Evolutionary conservation across 768 basidiomycete species (phyloP), one percentile per base, ranked within the genome.

Genomic region (Favolaschia claudopus): DNA sequence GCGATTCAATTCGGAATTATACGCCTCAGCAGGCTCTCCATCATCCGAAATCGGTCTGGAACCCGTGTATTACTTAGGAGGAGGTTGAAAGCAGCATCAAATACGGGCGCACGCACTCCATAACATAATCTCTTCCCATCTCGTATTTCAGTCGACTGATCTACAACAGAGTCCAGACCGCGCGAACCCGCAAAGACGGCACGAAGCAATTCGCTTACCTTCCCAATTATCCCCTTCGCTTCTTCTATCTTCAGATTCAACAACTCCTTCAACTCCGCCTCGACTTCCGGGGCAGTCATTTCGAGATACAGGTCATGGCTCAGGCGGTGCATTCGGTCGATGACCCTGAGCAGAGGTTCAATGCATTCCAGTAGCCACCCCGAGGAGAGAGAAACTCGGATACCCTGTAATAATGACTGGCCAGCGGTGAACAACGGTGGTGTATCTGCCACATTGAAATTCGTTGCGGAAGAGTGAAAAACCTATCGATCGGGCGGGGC

Each of bases 391-490:
- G 45, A 19, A 33, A 9, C 3, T 19, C 27, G n/a, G 9, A 37
- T 19, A 63, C 62, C 76, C 79, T 1, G 95, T 93, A 52, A 96
- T 82, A 67, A 98, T 96, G 43, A 91, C 81, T 5, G 91, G 91
- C 89, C 93, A 94, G 52, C 92, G 80, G 70, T 82, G 88, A 46
- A 88, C 71, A 15, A 95, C 89, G 0, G 92, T 94, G 57, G 90
- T 87, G 64, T 89, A 93, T 57, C 92, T n/a, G n/a, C n/a, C n/a
- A n/a, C n/a, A n/a, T 92, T 64, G 37, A 32, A 22, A 52, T 27
- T 10, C 37, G 22, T n/a, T 19, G n/a, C 29, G 29, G 22, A 24
- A 49, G 37, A 40, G 32, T 15, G 14, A 2, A 8, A 29, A 5
- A 19, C 10, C 25, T 32, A 24, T 46, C 36, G 38, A 54, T 47